These are phyloP conservation scores for Monosporozyma siamensis DNA, from an alignment of 805 yeast genomes.

Conservation along the genomic window DNA sequence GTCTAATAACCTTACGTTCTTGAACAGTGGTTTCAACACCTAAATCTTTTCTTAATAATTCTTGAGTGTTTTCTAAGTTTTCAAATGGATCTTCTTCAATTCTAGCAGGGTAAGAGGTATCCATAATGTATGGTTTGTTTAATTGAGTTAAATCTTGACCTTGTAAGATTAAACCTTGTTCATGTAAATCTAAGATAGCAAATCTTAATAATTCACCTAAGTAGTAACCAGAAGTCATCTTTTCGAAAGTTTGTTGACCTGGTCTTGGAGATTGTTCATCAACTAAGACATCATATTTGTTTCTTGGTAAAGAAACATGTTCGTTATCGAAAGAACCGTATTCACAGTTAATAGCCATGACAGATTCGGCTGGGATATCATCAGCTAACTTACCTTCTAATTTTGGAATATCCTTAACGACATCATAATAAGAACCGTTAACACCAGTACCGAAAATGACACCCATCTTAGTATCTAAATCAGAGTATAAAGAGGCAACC, in stretches of 20 bases:
- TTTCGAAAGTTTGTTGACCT: slow-evolving; percentile 89
- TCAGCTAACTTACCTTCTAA: slow-evolving; percentile 55
- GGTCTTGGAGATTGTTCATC: slow-evolving; percentile 89
- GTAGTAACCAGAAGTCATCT: slow-evolving; percentile 94
- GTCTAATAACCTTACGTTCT: slow-evolving; percentile 78
- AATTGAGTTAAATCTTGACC: slow-evolving; percentile 58
- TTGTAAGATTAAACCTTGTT: slow-evolving; percentile 55
- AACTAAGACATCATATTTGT: slow-evolving; percentile 70
- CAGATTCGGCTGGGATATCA: slow-evolving; percentile 53
- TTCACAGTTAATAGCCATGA: slow-evolving; percentile 95
- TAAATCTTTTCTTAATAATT: slow-evolving; percentile 49
- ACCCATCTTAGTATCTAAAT: slow-evolving; percentile 82
- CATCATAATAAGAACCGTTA: slow-evolving; percentile 90
- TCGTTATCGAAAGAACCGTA: slow-evolving; percentile 96
- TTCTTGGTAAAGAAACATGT: slow-evolving; percentile 72
- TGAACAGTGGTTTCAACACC: slow-evolving; percentile 56
- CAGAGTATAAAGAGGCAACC: slow-evolving; percentile 88
- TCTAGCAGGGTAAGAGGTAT: slow-evolving; percentile 76
- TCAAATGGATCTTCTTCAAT: slow-evolving; percentile 85
- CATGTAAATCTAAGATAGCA: slow-evolving; percentile 60
- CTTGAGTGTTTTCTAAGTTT: slow-evolving; percentile 63
- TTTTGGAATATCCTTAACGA: slow-evolving; percentile 64
- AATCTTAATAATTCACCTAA: slow-evolving; percentile 84
- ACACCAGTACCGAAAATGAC: slow-evolving; percentile 95
- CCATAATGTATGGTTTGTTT: slow-evolving; percentile 59